Base-by-base conservation (phyloP, 2,329 filamentous ascomycete genomes). In the Pochonia chlamydosporia region DNA sequence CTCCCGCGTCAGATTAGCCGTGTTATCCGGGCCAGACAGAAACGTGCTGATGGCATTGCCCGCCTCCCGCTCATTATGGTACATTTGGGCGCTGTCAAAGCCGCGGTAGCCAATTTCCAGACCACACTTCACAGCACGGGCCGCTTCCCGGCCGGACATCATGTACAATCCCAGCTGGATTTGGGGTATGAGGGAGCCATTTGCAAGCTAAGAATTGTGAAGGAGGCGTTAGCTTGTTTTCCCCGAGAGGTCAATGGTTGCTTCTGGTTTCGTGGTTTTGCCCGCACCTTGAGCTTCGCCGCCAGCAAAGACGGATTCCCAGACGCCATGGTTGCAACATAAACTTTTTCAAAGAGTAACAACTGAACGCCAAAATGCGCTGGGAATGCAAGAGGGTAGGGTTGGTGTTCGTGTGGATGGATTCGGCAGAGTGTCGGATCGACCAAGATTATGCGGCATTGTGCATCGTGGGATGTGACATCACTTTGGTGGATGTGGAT, bases 161-260 rank as follows among this genome's bases (percentile, higher is more conserved):
- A 85, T 73, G 66, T 89, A 90, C 10, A 89, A 79, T 4, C 86
- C 86, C 1, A 89, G 76, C 54, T 89, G 85, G 54, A 89, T 81
- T 56, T 78, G 79, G 13, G 86, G 86, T 65, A 89, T 88, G 13
- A 71, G 71, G 47, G 77, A 67, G 59, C 82, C 81, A 71, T 86
- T 87, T 56, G 78, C 65, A 47, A 86, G 76, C 72, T 82, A 53
- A 76, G 50, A 40, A 5, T 13, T 8, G 13, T 28, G 13, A 28
- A 28, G 7, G 26, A 28, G n/a, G n/a, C n/a, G n/a, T n/a, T n/a
- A n/a, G n/a, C n/a, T n/a, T n/a, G n/a, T n/a, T n/a, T n/a, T n/a
- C n/a, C n/a, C n/a, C 26, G 26, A 13, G 13, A 13, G 7, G 26
- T 28, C 26, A 28, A 13, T 28, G 26, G 7, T 13, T 28, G 26